Percentiles rank a stretch among this genome's conserved stretches.
Conservation (phyloP, 2,329 filamentous ascomycete genomes). For the Fusarium chlamydosporum region DNA sequence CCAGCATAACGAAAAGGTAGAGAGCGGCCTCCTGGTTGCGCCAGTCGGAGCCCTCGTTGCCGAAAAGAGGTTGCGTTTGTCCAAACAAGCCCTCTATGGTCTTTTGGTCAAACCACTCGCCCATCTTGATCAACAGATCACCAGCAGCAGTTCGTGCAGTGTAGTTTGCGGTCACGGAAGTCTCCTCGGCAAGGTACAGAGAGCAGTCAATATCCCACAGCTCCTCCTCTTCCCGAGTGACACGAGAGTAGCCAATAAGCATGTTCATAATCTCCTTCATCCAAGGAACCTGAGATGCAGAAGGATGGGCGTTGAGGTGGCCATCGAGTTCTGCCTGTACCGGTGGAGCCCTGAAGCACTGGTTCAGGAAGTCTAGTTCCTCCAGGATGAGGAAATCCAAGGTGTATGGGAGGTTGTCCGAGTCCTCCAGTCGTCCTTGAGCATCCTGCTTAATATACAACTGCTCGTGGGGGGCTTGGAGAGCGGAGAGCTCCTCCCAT, state of each 20-base stretch:
- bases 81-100: constrained; percentile 84
- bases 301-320: constrained; percentile 75
- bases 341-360: constrained; percentile 87
- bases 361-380: constrained; percentile 94
- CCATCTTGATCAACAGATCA: constrained; percentile 91
- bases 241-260: constrained; percentile 86
- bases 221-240: constrained; percentile 92
- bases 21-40: constrained; percentile 82
- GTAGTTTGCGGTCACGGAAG: constrained; percentile 94
- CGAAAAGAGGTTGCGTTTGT: constrained; percentile 82
- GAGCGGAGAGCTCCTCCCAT: constrained; percentile 86
- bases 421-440: constrained; percentile 89
- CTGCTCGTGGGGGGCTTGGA: constrained; percentile 80
- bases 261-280: constrained; percentile 89
- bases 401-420: constrained; percentile 92
- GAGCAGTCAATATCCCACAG: constrained; percentile 98
- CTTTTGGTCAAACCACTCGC: constrained; percentile 85
- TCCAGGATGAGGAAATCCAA: constrained; percentile 94
- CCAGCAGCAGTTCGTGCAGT: constrained; percentile 93
- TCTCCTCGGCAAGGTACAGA: constrained; percentile 94
- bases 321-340: constrained; percentile 91
- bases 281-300: constrained; percentile 79
- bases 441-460: constrained; percentile 89
- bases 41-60: constrained; percentile 66
- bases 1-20: constrained; percentile 86